Conservation (phyloP, 2,329 filamentous ascomycete genomes). For the Trichocomaceae sp. region DNA sequence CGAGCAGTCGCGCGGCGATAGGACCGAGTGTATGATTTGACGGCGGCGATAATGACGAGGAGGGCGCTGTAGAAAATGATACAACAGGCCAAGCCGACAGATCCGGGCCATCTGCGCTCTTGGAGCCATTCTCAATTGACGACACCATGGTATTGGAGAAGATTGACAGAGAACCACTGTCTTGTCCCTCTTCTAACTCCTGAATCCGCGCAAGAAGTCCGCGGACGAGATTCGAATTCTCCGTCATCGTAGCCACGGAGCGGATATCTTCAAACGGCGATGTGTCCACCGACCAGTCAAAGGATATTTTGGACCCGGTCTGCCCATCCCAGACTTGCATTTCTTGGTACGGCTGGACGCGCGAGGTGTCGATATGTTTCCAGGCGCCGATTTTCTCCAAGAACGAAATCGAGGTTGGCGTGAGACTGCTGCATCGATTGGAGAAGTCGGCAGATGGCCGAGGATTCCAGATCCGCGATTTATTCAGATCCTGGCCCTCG, state of each 20-base stretch:
- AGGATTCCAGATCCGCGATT: slow-evolving; percentile 60
- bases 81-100: slow-evolving; percentile 84
- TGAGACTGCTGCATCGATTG: slow-evolving; percentile 93
- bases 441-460: slow-evolving; percentile 67
- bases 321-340: slow-evolving; percentile 99
- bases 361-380: slow-evolving; percentile 63
- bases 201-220: slow-evolving; percentile 67
- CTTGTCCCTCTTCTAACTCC: slow-evolving; percentile 44
- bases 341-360: slow-evolving; percentile 82
- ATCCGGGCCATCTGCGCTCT: slow-evolving; percentile 62
- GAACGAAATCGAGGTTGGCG: slow-evolving; percentile 77
- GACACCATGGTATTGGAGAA: slow-evolving; percentile 73
- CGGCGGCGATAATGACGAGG: slow-evolving; percentile 37
- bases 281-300: slow-evolving; percentile 60
- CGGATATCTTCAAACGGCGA: slow-evolving; percentile 43
- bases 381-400: slow-evolving; percentile 79
- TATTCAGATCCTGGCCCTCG: slow-evolving; percentile 77
- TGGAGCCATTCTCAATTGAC: slow-evolving; percentile 66
- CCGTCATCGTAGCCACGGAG: slow-evolving; percentile 91
- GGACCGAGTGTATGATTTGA: slow-evolving; percentile 36
- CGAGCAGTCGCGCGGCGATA: slow-evolving; percentile 73
- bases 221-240: slow-evolving; percentile 83
- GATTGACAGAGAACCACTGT: slow-evolving; percentile 50
- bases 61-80: slow-evolving; percentile 47
- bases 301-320: slow-evolving; percentile 78